Percentiles rank a stretch among this genome's conserved stretches.
Conservation (phyloP, 2,329 filamentous ascomycete species). For the Colletotrichum cuscutae region DNA sequence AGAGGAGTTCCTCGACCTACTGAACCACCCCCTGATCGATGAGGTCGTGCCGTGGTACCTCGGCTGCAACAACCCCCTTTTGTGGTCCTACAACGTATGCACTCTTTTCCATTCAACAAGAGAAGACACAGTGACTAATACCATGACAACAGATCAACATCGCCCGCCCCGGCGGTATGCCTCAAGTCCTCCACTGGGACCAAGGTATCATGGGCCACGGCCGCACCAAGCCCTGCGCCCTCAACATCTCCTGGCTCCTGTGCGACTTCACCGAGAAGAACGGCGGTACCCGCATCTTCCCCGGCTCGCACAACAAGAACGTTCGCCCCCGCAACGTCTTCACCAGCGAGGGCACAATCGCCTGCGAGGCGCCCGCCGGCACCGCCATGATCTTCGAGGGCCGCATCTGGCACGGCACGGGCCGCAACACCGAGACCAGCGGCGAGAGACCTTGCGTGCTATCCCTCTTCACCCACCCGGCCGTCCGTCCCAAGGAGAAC, state of each 20-base stretch:
- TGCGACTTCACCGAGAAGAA: conserved; percentile 5
- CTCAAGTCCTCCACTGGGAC: conserved; percentile 19
- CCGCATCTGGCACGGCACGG: not conserved
- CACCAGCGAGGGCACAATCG: not conserved
- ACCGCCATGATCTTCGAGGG: not conserved
- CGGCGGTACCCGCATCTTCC: conserved; percentile 3
- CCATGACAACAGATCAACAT: not conserved
- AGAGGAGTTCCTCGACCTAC: conserved; percentile 11
- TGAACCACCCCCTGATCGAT: conserved; percentile 25
- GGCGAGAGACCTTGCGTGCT: not conserved
- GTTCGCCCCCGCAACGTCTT: not conserved
- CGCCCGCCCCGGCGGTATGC: conserved; percentile 8
- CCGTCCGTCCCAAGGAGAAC: conserved; percentile 2
- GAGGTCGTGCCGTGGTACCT: conserved; percentile 15
- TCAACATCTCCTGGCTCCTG: conserved; percentile 24
- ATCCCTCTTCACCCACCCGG: not conserved
- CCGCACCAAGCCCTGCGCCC: not conserved
- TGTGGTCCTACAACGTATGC: not conserved
- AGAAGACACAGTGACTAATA: not conserved
- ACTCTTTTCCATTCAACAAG: not conserved
- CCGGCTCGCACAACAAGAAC: not conserved
- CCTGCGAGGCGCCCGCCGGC: not conserved
- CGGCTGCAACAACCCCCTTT: not conserved
- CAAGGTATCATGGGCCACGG: conserved; percentile 22
- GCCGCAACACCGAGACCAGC: not conserved